Base-by-base conservation (phyloP, 192 early-diverging fungal species). In the Coemansia sp. region DNA sequence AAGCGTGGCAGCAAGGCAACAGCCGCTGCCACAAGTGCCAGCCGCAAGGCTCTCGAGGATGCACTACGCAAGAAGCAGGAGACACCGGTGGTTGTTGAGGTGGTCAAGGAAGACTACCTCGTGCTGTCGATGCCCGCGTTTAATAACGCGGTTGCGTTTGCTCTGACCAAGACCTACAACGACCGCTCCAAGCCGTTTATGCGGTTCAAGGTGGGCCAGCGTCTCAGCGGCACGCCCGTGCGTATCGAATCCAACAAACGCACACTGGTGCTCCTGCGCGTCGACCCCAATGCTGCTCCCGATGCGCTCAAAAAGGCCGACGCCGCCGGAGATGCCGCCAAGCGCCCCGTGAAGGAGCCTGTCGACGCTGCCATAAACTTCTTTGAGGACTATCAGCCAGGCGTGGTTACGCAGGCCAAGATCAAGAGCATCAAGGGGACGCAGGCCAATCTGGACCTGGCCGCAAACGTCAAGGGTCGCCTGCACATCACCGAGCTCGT, bases 31-130 rank as follows among this genome's bases (percentile, higher is more conserved):
- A 38, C n/a, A 23, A 11, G 47, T 64, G 35, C 38, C 5, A 46
- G 66, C 18, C 57, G 56, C 23, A 66, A 70, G 31, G 69, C 74
- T 42, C 62, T 79, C 18, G 67, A 71, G 40, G 38, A 57, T 18
- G 68, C 69, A 6, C 69, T 58, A 31, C 11, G 54, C 27, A 60
- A 65, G 46, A 49, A 61, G 30, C n/a, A 53, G 7, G 43, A 32
- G 29, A 70, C 66, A 4, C 88, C 88, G 25, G 75, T 84, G 23
- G 71, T 83, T 22, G 82, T 94, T 32, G 85, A 89, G 58, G 55
- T 91, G 11, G 82, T 94, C 54, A 94, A 92, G 76, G 84, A 92
- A 25, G 87, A 88, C 64, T 94, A 94, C 58, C 48, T 86, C 22
- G 82, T 94, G 23, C 52, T 91, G 10, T 82, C 85, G 5, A 48